Base-by-base conservation (phyloP, 2,329 filamentous ascomycete species). In the Scolecobasidium constrictum region DNA sequence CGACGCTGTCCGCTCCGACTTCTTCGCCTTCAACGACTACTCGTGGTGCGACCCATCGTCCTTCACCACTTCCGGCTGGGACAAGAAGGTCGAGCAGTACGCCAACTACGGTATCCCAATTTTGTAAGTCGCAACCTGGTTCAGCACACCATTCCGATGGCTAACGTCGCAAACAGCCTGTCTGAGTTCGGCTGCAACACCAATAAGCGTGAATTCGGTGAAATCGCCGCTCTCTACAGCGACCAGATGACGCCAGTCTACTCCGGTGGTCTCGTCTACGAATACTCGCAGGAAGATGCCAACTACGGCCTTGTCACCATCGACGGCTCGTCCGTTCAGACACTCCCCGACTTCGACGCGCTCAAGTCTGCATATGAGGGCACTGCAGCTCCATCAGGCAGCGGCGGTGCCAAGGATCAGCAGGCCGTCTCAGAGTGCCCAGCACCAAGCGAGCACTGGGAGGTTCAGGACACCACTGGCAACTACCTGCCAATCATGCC, bases 211-310 rank as follows among this genome's bases (percentile, higher is more conserved):
- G 69, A 81, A 56, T 98, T 94, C 56, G 71, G 78, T 46, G 90
- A 95, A 67, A 66, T 95, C 41, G 63, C 64, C 38, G 72, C 88
- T 36, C 72, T 98, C 45, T 96, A 95, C 81, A 76, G 69, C 64
- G 65, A 63, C 16, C 61, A 94, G 47, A 96, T 96, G 90, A 87
- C 82, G 5, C 53, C 63, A 15, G 87, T 95, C 55, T 96, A 94
- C 75, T 95, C 88, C 33, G 92, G 92, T 55, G 92, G 92, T 61
- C 76, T 98, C 31, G 84, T 95, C 62, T 98, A 95, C 68, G 88
- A 96, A 66, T 98, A 94, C 71, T 81, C 83, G 7, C 67, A 83
- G 56, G 86, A 93, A 64, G 71, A 72, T 47, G 86, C 80, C 66
- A 72, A 80, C 36, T 96, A 79, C 63, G 90, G 88, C 50, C 80